Evolutionary conservation across 176 grass and related monocot genomes (phyloP).

Genomic region (Triticum dicoccoides): DNA sequence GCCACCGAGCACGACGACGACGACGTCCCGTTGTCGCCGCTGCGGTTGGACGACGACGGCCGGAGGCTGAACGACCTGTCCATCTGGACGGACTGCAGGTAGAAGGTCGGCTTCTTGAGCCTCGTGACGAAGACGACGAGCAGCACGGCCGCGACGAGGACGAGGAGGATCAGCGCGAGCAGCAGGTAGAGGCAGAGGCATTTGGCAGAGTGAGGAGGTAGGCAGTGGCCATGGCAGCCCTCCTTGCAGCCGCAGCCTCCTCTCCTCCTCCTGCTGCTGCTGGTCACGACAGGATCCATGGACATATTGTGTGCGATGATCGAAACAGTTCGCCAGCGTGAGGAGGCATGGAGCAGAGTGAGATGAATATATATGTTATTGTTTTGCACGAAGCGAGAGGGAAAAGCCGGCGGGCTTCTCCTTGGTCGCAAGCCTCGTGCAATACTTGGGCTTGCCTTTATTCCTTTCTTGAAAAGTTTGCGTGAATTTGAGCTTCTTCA

Average conservation of each 20-base stretch:
- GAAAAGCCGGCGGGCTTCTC: slow-evolving; percentile 27
- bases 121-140: slow-evolving; percentile 53
- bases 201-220: slow-evolving; percentile 5
- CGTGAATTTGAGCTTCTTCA: slow-evolving; percentile 40
- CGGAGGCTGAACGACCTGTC: slow-evolving; percentile 50
- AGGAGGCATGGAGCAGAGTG: slow-evolving; percentile 25
- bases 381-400: slow-evolving; percentile 6
- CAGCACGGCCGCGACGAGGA: slow-evolving; percentile 38
- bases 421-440: slow-evolving; percentile 63
- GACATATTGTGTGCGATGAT: not conserved
- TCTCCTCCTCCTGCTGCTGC: not conserved
- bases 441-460: slow-evolving; percentile 72
- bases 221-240: slow-evolving; percentile 27
- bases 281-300: slow-evolving; percentile 1
- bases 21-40: slow-evolving; percentile 15
- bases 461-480: slow-evolving; percentile 91
- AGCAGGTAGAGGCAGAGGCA: slow-evolving; percentile 49
- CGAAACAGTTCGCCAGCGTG: slow-evolving; percentile 3
- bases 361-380: slow-evolving; percentile 40
- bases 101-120: slow-evolving; percentile 76
- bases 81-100: slow-evolving; percentile 64
- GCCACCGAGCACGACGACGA: slow-evolving; percentile 54
- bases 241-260: slow-evolving; percentile 18
- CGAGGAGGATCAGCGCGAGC: slow-evolving; percentile 40
- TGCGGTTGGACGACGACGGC: slow-evolving; percentile 14